Evolutionary conservation across 2,329 filamentous ascomycete species (phyloP).

Genomic region (Aspergillus tubingensis): DNA sequence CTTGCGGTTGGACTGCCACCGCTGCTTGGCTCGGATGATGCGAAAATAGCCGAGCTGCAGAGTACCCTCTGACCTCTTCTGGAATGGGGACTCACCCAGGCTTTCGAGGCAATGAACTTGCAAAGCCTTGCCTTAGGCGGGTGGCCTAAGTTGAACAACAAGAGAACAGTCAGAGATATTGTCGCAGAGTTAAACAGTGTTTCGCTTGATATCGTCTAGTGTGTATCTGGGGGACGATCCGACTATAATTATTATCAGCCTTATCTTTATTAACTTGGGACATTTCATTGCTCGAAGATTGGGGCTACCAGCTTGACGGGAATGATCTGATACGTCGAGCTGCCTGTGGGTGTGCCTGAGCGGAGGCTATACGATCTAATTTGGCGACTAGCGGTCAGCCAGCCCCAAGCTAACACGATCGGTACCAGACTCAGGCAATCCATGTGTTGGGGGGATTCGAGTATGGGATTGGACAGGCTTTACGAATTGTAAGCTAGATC

Average conservation of each 20-base stretch:
- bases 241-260: neutral
- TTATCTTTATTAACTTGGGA: neutral
- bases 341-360: slow-evolving; percentile 2
- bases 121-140: neutral
- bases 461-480: neutral
- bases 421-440: slow-evolving; percentile 1
- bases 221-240: neutral
- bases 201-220: neutral
- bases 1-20: neutral
- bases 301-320: neutral
- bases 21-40: neutral
- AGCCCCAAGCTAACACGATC: neutral
- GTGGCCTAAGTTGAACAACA: neutral
- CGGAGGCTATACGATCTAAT: neutral
- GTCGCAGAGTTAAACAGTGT: neutral
- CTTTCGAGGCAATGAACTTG: neutral
- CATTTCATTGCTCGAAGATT: neutral
- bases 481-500: neutral
- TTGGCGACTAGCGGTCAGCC: slow-evolving; percentile 4
- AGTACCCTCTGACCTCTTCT: neutral
- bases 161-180: neutral
- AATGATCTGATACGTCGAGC: neutral
- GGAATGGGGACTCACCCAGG: neutral
- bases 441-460: neutral
- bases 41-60: neutral